Evolutionary conservation across 2,329 filamentous ascomycete species (phyloP).

Genomic region (Ophiocordyceps robertsii): DNA sequence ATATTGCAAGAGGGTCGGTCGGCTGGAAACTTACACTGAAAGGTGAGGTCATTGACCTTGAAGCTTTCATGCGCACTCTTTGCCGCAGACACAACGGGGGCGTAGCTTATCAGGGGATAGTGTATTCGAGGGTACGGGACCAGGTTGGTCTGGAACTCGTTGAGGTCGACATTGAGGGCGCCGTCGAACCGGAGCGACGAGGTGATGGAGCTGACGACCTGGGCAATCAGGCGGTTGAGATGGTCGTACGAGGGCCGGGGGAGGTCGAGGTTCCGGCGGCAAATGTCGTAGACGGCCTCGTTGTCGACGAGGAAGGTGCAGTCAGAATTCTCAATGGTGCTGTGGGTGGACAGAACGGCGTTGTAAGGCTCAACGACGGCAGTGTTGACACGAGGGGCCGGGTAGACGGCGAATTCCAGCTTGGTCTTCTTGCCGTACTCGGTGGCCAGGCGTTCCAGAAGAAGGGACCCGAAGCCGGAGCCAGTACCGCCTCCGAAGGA

Average conservation of each 20-base stretch:
- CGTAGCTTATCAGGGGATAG: constrained; percentile 62
- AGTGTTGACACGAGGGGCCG: constrained; percentile 55
- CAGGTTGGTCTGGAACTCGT: constrained; percentile 68
- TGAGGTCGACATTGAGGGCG: constrained; percentile 60
- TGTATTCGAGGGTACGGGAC: constrained; percentile 63
- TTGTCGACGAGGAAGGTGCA: constrained; percentile 68
- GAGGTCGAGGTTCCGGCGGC: constrained; percentile 58
- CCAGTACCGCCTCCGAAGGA: constrained; percentile 62
- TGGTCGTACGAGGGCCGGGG: constrained; percentile 57
- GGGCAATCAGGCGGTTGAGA: constrained; percentile 59
- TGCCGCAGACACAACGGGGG: constrained; percentile 55
- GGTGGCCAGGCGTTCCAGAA: constrained; percentile 59
- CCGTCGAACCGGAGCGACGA: constrained; percentile 60
- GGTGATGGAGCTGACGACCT: constrained; percentile 64
- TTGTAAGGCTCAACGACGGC: constrained; percentile 65
- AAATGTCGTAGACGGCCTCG: constrained; percentile 64
- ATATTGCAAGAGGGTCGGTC: too few species aligned
- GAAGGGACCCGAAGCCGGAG: constrained; percentile 58
- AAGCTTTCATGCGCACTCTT: constrained; percentile 80
- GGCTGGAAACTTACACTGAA: constrained; percentile 46
- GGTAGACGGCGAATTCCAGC: constrained; percentile 63
- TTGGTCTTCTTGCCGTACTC: constrained; percentile 69
- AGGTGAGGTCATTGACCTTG: constrained; percentile 66
- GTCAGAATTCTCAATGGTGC: constrained; percentile 66
- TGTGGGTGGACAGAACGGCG: constrained; percentile 59